phyloP scores from a whole-genome alignment of 2,329 filamentous ascomycete species.

The Ophioceras dolichostomum region DNA sequence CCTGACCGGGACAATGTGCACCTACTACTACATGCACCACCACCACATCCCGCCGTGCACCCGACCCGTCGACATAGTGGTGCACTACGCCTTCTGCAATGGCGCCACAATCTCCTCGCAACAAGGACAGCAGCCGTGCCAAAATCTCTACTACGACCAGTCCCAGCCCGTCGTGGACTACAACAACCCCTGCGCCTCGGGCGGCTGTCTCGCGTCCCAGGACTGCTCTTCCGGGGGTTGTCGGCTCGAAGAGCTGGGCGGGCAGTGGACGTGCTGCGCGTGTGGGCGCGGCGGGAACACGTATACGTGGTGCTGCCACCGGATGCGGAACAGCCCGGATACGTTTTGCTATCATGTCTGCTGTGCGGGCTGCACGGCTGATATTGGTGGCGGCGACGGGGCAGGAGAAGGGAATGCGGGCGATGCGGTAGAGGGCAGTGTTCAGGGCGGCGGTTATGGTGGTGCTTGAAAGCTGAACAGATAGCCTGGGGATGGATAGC shows the following conservation, averaged over 20 bases:
- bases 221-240: conserved; percentile 35
- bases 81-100: conserved; percentile 10
- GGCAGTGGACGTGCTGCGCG: conserved; percentile 36
- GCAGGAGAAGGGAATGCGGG: neutral
- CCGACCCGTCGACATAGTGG: conserved; percentile 6
- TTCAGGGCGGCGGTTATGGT: too few relatives aligned
- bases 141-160: conserved; percentile 16
- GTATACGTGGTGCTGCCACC: conserved; percentile 30
- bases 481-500: too few relatives aligned
- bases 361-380: conserved; percentile 28
- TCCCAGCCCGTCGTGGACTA: conserved; percentile 19
- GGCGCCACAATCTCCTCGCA: conserved; percentile 5
- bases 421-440: neutral
- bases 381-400: conserved; percentile 9
- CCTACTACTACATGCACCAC: conserved; percentile 36
- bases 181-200: conserved; percentile 29
- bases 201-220: conserved; percentile 30
- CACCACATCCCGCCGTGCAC: conserved; percentile 12
- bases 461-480: too few relatives aligned
- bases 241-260: conserved; percentile 33
- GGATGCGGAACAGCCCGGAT: conserved; percentile 31
- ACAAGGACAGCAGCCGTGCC: conserved; percentile 14
- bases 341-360: conserved; percentile 40
- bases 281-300: conserved; percentile 33
- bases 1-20: too few relatives aligned